These are phyloP conservation scores for Candida orba DNA, from an alignment of 805 yeast species.

Conservation along the genomic window DNA sequence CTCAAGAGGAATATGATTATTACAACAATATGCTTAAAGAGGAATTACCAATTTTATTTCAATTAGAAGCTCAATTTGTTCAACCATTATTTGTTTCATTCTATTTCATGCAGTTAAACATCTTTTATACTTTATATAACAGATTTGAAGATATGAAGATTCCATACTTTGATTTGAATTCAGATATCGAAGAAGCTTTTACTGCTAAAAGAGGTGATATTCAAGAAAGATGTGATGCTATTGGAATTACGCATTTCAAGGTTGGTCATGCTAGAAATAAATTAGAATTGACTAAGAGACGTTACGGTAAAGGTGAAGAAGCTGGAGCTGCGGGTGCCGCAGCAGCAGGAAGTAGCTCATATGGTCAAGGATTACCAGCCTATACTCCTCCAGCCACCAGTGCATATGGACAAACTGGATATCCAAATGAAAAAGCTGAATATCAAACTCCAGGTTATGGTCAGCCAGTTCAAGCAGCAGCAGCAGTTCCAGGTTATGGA, in stretches of 20 bases:
- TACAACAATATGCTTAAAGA: slow-evolving; percentile 90
- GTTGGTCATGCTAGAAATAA: slow-evolving; percentile 82
- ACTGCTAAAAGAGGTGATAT: slow-evolving; percentile 78
- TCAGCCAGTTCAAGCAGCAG: slow-evolving; percentile 11
- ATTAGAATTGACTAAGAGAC: slow-evolving; percentile 74
- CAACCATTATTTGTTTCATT: slow-evolving; percentile 90
- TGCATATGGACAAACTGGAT: slow-evolving; percentile 21
- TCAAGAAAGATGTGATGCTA: slow-evolving; percentile 82
- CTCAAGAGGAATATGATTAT: slow-evolving; percentile 93
- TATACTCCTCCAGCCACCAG: slow-evolving; percentile 29
- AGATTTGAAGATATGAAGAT: slow-evolving; percentile 95
- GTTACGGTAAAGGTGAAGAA: slow-evolving; percentile 51
- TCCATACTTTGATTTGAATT: slow-evolving; percentile 83
- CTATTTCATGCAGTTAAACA: slow-evolving; percentile 96
- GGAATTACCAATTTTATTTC: slow-evolving; percentile 83
- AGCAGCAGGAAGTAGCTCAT: slow-evolving; percentile 19
- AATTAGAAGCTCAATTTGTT: slow-evolving; percentile 85
- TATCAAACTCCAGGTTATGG: slow-evolving; percentile 24
- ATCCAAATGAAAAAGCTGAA: slow-evolving; percentile 26
- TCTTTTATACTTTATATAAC: slow-evolving; percentile 85
- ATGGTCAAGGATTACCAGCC: slow-evolving; percentile 27
- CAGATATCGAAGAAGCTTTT: slow-evolving; percentile 81
- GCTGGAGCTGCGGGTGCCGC: slow-evolving; percentile 28
- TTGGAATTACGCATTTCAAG: slow-evolving; percentile 87
- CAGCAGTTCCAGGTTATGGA: slow-evolving; percentile 21